Evolutionary conservation across 345 rosid genomes (phyloP).

Genomic region (Brassica incana): DNA sequence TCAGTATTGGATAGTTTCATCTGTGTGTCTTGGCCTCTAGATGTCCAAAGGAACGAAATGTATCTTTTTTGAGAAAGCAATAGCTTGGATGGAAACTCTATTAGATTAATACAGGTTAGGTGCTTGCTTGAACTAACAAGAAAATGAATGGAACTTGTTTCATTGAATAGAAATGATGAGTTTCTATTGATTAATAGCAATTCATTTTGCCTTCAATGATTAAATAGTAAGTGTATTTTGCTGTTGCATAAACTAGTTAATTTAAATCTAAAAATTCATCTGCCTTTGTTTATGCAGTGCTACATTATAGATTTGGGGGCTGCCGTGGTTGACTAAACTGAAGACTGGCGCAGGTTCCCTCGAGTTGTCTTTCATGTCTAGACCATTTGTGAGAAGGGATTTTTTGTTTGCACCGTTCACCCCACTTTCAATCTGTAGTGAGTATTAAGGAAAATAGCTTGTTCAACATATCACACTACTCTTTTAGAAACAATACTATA

Average conservation of each 20-base stretch:
- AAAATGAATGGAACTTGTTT: background rate
- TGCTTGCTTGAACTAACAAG: no score
- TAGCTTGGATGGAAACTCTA: background rate
- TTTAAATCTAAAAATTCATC: constrained; percentile 32
- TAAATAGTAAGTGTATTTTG: background rate
- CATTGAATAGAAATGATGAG: background rate
- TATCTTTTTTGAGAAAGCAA: background rate
- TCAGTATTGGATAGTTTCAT: background rate
- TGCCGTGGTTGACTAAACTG: constrained; percentile 71
- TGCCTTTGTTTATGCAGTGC: constrained; percentile 50
- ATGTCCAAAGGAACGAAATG: background rate
- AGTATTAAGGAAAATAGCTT: background rate
- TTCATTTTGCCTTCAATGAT: background rate
- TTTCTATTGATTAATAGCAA: background rate
- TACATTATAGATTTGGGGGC: constrained; percentile 37
- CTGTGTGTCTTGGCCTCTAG: background rate
- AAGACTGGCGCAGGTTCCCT: constrained; percentile 46
- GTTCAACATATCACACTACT: background rate
- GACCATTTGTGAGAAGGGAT: constrained; percentile 1
- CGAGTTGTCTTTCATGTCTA: background rate
- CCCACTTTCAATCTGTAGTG: constrained; percentile 5
- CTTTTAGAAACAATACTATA: background rate
- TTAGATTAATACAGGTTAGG: background rate
- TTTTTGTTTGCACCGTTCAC: background rate
- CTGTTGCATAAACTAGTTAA: constrained; percentile 11